Conservation (phyloP, 495 filamentous ascomycete species). For the Immersiella caudata region DNA sequence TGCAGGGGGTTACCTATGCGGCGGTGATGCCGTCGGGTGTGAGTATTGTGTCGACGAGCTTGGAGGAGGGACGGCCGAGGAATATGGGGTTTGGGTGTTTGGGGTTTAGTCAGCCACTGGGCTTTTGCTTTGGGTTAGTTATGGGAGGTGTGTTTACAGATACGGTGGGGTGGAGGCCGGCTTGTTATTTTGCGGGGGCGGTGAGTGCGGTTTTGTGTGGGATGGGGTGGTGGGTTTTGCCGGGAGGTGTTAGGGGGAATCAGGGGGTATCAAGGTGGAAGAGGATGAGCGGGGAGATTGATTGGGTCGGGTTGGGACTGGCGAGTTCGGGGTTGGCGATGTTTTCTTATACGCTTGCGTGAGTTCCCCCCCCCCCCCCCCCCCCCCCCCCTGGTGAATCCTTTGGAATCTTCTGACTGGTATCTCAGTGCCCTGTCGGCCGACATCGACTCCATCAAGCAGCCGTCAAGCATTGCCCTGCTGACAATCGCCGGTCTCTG, state of each 20-base stretch:
- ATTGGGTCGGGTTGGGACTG: conserved; percentile 18
- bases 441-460: conserved; percentile 34
- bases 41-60: conserved; percentile 46
- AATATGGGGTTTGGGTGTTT: conserved; percentile 58
- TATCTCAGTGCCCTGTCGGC: conserved; percentile 14
- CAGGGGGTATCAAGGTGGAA: neutral
- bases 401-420: neutral
- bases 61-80: conserved; percentile 41
- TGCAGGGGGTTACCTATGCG: conserved; percentile 53
- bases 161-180: conserved; percentile 17
- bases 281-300: conserved; percentile 13
- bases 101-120: conserved; percentile 54
- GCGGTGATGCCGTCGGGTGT: conserved; percentile 56
- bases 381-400: too few relatives aligned
- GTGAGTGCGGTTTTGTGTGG: neutral
- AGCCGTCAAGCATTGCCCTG: conserved; percentile 45
- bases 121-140: conserved; percentile 57
- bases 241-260: neutral
- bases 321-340: conserved; percentile 15
- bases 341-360: conserved; percentile 23
- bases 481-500: conserved; percentile 42
- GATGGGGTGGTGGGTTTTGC: conserved; percentile 11
- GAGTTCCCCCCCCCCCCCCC: neutral
- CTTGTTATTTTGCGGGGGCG: conserved; percentile 9
- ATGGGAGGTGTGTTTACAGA: conserved; percentile 56